Conservation (phyloP, 2,329 filamentous ascomycete species). For the Thyridium curvatum region DNA sequence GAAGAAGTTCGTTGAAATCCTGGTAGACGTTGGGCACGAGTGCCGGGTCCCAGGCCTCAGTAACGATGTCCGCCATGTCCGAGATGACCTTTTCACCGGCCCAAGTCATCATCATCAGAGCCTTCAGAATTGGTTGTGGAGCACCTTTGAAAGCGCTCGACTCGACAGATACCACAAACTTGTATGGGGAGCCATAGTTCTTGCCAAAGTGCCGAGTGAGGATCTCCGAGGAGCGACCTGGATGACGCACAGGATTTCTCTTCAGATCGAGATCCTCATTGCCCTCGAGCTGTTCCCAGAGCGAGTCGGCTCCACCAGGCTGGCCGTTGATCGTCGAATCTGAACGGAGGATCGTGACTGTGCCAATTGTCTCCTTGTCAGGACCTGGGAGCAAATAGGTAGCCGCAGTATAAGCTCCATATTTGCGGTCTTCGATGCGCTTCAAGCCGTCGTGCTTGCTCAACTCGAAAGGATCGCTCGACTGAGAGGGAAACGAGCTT, state of each 20-base stretch:
- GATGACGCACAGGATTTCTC: slow-evolving; percentile 28
- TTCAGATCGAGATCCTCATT: slow-evolving; percentile 33
- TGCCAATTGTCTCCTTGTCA: slow-evolving; percentile 34
- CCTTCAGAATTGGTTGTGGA: slow-evolving; percentile 38
- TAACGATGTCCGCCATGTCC: slow-evolving; percentile 11
- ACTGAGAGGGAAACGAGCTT: too few species aligned
- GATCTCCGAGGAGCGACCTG: slow-evolving; percentile 21
- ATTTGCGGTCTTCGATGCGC: slow-evolving; percentile 26
- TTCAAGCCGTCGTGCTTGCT: slow-evolving; percentile 1
- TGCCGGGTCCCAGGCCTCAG: background rate
- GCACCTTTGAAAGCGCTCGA: slow-evolving; percentile 42
- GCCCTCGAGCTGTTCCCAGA: slow-evolving; percentile 46
- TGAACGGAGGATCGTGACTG: slow-evolving; percentile 51
- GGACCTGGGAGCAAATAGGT: slow-evolving; percentile 33
- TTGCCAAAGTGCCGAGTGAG: slow-evolving; percentile 42
- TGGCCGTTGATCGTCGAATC: slow-evolving; percentile 44
- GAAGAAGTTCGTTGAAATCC: slow-evolving; percentile 58
- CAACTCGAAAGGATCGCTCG: too few species aligned
- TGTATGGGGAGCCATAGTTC: slow-evolving; percentile 61
- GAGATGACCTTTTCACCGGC: slow-evolving; percentile 36
- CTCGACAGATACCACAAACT: slow-evolving; percentile 52
- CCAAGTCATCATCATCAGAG: slow-evolving; percentile 49
- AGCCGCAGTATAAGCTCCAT: slow-evolving; percentile 9
- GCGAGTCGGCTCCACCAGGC: slow-evolving; percentile 50
- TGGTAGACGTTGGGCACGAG: slow-evolving; percentile 18